phyloP scores from a whole-genome alignment of 257 asterid species.

The Echites panduratus region DNA sequence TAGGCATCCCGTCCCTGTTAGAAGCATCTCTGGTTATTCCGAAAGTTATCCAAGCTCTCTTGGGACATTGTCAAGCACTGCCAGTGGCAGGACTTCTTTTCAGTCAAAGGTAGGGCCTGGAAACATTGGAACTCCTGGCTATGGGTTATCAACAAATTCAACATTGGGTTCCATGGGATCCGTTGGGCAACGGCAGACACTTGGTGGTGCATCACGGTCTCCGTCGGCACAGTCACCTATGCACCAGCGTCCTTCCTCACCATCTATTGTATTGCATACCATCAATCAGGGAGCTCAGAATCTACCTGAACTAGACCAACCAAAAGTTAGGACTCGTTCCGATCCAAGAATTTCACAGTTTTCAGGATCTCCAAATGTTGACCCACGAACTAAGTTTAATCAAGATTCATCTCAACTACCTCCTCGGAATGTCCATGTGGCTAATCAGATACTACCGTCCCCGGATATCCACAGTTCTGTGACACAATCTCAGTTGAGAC shows the following conservation, averaged over 20 bases:
- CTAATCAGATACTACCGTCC: conserved; percentile 30
- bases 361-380: conserved; percentile 31
- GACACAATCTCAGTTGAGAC: conserved; percentile 31
- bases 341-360: conserved; percentile 57
- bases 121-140: conserved; percentile 33
- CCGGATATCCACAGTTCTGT: conserved; percentile 27
- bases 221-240: conserved; percentile 33
- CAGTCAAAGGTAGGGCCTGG: conserved; percentile 36
- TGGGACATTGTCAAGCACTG: conserved; percentile 33
- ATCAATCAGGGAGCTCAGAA: conserved; percentile 29
- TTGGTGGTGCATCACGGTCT: conserved; percentile 36
- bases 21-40: conserved; percentile 29
- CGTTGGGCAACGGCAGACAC: conserved; percentile 32
- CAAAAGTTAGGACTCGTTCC: conserved; percentile 37
- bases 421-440: conserved; percentile 31
- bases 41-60: conserved; percentile 40
- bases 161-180: conserved; percentile 30
- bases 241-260: conserved; percentile 47
- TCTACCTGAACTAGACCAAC: conserved; percentile 38
- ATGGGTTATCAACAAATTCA: conserved; percentile 30
- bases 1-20: conserved; percentile 29
- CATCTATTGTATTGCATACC: conserved; percentile 28
- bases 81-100: conserved; percentile 32
- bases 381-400: conserved; percentile 24
- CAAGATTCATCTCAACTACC: conserved; percentile 35